phyloP scores from a whole-genome alignment of 2,329 filamentous ascomycete species.

The Thielaviopsis ethacetica region DNA sequence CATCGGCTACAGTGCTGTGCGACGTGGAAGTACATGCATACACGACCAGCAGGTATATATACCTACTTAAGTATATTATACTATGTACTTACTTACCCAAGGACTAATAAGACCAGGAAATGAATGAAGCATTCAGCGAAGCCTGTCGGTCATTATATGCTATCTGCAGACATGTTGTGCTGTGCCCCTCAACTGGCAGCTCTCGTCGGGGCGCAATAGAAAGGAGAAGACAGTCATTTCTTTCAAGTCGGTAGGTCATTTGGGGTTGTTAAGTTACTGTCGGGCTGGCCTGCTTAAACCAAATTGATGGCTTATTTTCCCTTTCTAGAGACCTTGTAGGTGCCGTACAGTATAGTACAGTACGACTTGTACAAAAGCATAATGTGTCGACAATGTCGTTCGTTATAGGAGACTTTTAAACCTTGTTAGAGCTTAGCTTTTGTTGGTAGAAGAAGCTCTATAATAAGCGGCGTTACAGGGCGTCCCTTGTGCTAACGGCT shows the following conservation, averaged over 20 bases:
- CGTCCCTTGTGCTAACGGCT: background rate
- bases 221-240: background rate
- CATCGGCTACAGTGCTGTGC: background rate
- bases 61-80: background rate
- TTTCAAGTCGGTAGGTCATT: background rate
- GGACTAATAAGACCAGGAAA: background rate
- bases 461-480: background rate
- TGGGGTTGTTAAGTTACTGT: background rate
- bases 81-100: too few species aligned
- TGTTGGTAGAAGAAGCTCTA: background rate
- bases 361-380: too few species aligned
- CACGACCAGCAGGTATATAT: background rate
- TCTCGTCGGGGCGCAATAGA: background rate
- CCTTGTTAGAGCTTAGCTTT: background rate
- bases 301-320: background rate
- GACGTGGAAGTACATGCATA: background rate
- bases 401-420: background rate
- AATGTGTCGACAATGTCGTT: too few species aligned
- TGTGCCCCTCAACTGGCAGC: too few species aligned
- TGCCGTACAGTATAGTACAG: background rate
- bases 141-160: background rate
- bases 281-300: background rate
- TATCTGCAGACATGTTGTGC: background rate
- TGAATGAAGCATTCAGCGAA: background rate
- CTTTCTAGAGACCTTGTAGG: background rate